These are phyloP conservation scores for Suhomyces terraborum DNA, from an alignment of 1,139 yeast species.

Conservation along the genomic window DNA sequence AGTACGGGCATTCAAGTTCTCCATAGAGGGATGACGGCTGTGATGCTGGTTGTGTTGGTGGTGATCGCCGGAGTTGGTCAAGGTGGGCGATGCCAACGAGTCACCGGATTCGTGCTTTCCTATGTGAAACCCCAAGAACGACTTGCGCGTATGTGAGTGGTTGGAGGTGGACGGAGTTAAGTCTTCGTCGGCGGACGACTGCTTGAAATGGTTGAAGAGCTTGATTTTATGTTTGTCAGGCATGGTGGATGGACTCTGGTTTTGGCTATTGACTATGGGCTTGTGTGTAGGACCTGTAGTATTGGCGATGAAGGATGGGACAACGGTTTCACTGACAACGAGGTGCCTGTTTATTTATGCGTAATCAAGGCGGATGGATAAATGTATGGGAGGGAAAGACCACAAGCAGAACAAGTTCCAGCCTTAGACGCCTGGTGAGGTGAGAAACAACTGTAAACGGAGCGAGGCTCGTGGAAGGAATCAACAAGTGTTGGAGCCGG, in stretches of 20 bases:
- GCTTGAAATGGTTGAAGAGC: slow-evolving; percentile 26
- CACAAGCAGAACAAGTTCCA: background rate
- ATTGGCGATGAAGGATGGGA: background rate
- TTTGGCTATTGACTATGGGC: background rate
- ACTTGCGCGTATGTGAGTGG: slow-evolving; percentile 28
- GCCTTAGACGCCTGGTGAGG: too few species aligned
- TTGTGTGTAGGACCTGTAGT: too few species aligned
- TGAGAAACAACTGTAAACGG: too few species aligned
- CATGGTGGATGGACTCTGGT: slow-evolving; percentile 28
- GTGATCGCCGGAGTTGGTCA: slow-evolving; percentile 32
- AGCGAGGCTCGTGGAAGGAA: too few species aligned
- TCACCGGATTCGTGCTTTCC: slow-evolving; percentile 45
- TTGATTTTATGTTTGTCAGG: slow-evolving; percentile 52
- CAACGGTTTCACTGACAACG: background rate
- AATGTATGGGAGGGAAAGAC: background rate
- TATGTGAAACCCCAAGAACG: slow-evolving; percentile 36
- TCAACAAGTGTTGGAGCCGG: too few species aligned
- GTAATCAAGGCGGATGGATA: background rate
- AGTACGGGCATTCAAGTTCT: slow-evolving; percentile 5
- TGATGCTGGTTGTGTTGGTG: slow-evolving; percentile 21
- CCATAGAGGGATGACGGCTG: slow-evolving; percentile 12
- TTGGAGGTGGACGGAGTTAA: slow-evolving; percentile 40
- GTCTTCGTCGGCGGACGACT: slow-evolving; percentile 29
- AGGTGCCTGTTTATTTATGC: background rate
- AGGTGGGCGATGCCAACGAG: slow-evolving; percentile 35